Base-by-base conservation (phyloP, 106 monocot species). In the Vanilla planifolia region DNA sequence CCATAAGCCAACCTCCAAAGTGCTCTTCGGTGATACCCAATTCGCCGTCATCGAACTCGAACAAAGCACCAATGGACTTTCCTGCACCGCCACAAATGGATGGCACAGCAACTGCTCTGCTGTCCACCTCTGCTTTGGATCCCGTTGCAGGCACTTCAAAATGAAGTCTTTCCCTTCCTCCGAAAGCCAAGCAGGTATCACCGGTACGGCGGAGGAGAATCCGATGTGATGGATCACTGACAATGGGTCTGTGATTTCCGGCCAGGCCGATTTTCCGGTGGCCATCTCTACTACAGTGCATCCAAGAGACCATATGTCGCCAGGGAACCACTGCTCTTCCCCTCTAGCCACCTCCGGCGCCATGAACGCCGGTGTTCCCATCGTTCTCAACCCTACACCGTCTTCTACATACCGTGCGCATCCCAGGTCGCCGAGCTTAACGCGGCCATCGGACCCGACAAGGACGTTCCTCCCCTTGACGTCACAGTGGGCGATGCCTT, bases 401-500 rank as follows among this genome's bases (percentile, higher is more conserved):
- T 36, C 9, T 11, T 6, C 8, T 21, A 27, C 15, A 41, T 6
- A 6, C 24, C 10, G 22, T 1, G 40, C 61, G 41, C 61, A 42
- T 10, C 61, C 40, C 22, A 61, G 26, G 43, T 61, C 40, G 1
- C 41, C 40, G 39, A 61, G 30, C 25, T 61, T 61, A 41, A 41
- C 30, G 20, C 25, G 37, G 10, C 64, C 51, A 16, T 51, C 34
- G 1, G 65, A 66, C 3, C 36, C 51, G 5, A 51, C 8, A 16
- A 66, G 65, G 8, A 51, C 37, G 27, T 52, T 66, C 65, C 46
- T 27, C 11, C 52, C 36, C 37, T 66, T 66, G 22, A 66, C 22
- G 16, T 66, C 65, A 17, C 65, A 52, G 36, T 66, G 65, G 8
- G 9, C 36, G 33, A 51, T 39, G 46, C 35, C 25, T 9, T 51